phyloP scores from a whole-genome alignment of 805 yeast genomes.

The Saccharomycopsis synnaedendra region DNA sequence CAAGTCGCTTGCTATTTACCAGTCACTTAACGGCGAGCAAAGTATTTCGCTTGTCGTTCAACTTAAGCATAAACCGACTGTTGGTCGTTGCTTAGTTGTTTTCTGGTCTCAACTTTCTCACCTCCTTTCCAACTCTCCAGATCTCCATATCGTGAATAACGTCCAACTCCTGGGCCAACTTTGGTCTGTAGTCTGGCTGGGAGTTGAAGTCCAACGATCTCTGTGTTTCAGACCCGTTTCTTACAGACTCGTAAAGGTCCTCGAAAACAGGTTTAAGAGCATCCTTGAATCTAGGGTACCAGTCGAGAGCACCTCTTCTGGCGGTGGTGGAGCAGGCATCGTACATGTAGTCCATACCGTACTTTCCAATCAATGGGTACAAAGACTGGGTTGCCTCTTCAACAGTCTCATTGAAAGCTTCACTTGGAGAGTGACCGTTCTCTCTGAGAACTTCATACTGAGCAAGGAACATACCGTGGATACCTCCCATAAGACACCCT shows the following conservation, averaged over 20 bases:
- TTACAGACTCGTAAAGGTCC: conserved; percentile 89
- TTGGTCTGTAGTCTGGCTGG: conserved; percentile 94
- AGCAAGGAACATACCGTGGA: conserved; percentile 99
- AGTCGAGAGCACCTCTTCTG: conserved; percentile 99
- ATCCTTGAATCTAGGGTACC: conserved; percentile 99
- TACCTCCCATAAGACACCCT: conserved; percentile 99
- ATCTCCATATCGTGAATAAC: conserved; percentile 95
- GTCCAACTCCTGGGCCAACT: conserved; percentile 86
- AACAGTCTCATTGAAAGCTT: conserved; percentile 99
- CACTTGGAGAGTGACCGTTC: conserved; percentile 99
- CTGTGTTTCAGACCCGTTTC: conserved; percentile 94
- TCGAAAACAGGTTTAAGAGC: conserved; percentile 98
- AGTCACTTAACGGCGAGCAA: too few species aligned
- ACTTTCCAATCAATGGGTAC: conserved; percentile 97
- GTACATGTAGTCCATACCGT: conserved; percentile 99
- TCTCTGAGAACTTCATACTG: conserved; percentile 99
- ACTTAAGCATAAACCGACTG: too few species aligned
- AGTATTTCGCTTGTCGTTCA: too few species aligned
- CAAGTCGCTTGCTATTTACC: too few species aligned
- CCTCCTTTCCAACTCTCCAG: conserved; percentile 99
- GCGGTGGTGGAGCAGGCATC: conserved; percentile 99
- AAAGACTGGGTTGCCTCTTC: conserved; percentile 99
- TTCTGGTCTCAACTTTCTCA: conserved; percentile 99
- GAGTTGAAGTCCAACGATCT: conserved; percentile 98
- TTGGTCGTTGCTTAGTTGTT: conserved; percentile 50